Base-by-base conservation (phyloP, 1,284 basidiomycete species). In the Spongiforma sp. region DNA sequence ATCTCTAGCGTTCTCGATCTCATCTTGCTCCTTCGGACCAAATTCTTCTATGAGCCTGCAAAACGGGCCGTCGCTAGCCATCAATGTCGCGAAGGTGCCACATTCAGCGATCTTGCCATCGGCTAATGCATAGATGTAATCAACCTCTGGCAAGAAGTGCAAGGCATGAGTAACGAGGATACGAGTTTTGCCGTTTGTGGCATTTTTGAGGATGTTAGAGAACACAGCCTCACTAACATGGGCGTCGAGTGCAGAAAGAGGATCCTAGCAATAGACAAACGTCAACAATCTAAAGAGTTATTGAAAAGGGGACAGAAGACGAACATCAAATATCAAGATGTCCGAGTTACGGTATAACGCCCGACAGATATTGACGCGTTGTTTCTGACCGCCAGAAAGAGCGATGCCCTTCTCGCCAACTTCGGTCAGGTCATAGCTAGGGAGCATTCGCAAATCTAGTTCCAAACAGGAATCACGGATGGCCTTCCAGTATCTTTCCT, bases 381-480 rank as follows among this genome's bases (percentile, higher is more conserved):
- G 90, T 70, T 91, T 96, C 75, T 94, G 92, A 4, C 93, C 93
- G 11, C 95, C 93, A 48, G 89, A 93, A 12, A 94, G 84, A 19
- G 89, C 90, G 59, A 95, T 91, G n/a, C 91, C 90, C 82, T 90
- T 93, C 78, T 96, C 94, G n/a, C 95, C 95, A 58, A 97, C 95
- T 75, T 95, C 93, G 0, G 95, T 97, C 66, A 91, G 73, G 72
- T 98, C 90, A 5, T 90, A 89, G 61, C 86, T 81, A 3, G 89
- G 86, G 21, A 92, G 80, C 65, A 90, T 81, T 56, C 86, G 85
- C 37, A 92, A 75, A 74, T 92, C 90, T 14, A 84, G 79, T 65
- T 88, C 87, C 36, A 93, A 80, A 68, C 85, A 89, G 0, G 89
- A 82, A 67, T 88, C 86, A 17, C 80, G 78, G 30, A 92, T 79